A percentile compares a stretch with the other conserved stretches of the same genome.
phyloP scores from a whole-genome alignment of 2,329 filamentous ascomycete genomes.

The Cladosporium austrohemisphaericum region DNA sequence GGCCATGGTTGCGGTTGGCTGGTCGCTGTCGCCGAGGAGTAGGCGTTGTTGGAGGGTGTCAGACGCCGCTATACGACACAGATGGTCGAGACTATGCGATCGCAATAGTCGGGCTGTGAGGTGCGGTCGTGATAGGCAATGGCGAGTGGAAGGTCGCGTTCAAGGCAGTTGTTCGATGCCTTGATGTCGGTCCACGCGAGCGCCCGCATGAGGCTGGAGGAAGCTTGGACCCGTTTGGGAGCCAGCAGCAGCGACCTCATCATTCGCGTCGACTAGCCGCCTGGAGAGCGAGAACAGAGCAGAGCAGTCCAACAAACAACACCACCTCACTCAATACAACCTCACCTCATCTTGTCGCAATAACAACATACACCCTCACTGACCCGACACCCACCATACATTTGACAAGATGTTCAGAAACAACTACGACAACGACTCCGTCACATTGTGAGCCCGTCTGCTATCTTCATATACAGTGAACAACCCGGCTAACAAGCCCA shows the following conservation, averaged over 20 bases:
- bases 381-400: slow-evolving; percentile 8
- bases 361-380: slow-evolving; percentile 2
- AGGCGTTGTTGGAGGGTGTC: background rate
- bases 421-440: slow-evolving; percentile 99
- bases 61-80: background rate
- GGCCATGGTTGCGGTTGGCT: slow-evolving; percentile 54
- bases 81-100: background rate
- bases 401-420: slow-evolving; percentile 85
- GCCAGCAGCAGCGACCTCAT: slow-evolving; percentile 10
- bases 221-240: slow-evolving; percentile 10
- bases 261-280: slow-evolving; percentile 14
- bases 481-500: background rate
- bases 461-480: background rate
- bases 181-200: slow-evolving; percentile 16
- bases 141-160: background rate
- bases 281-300: slow-evolving; percentile 6
- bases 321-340: slow-evolving; percentile 1
- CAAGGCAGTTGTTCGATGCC: slow-evolving; percentile 8
- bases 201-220: slow-evolving; percentile 16
- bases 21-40: slow-evolving; percentile 5
- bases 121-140: background rate
- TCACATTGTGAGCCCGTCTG: slow-evolving; percentile 77
- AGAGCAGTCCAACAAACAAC: background rate
- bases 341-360: background rate
- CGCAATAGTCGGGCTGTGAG: background rate